Base-by-base conservation (phyloP, 495 filamentous ascomycete genomes). In the Tuber umbilicatum region DNA sequence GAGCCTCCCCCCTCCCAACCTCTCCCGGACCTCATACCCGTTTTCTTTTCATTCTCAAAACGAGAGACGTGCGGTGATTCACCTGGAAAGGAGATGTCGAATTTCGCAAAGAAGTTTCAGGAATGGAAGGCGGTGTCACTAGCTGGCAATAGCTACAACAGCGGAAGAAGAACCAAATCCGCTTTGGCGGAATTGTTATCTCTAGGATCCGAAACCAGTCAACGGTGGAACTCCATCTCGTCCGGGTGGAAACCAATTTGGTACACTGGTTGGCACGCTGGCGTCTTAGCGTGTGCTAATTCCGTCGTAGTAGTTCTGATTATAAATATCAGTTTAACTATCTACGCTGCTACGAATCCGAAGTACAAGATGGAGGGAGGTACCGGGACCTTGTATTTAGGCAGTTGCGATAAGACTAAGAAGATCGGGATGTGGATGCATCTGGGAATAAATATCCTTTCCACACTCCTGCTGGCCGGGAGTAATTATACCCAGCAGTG, bases 231-330 rank as follows among this genome's bases (percentile, higher is more conserved):
- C 0, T 27, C 47, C 5, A 5, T n/a, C 7, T n/a, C 47, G 23
- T n/a, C 47, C 0, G 21, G 0, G 16, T 23, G 23, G 47, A 55
- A 55, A 23, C 47, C 47, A n/a, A 7, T 6, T 2, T n/a, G 47
- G 47, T 55, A 55, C 47, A 55, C 47, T 2, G 70, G 70, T 21
- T 72, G 70, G 70, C 70, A 38, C 5, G n/a, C 23, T 10, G 70
- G 41, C 0, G 70, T 72, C 10, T 21, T 35, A 21, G 31, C 21
- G 7, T 60, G n/a, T n/a, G n/a, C n/a, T n/a, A n/a, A n/a, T n/a
- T n/a, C n/a, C n/a, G n/a, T n/a, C n/a, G n/a, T n/a, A n/a, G n/a
- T n/a, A n/a, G n/a, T n/a, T n/a, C n/a, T n/a, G n/a, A n/a, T n/a
- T n/a, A n/a, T n/a, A n/a, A n/a, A n/a, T n/a, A n/a, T n/a, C n/a